Conservation (phyloP, 1,284 basidiomycete species). For the Phellopilus nigrolimitatus region DNA sequence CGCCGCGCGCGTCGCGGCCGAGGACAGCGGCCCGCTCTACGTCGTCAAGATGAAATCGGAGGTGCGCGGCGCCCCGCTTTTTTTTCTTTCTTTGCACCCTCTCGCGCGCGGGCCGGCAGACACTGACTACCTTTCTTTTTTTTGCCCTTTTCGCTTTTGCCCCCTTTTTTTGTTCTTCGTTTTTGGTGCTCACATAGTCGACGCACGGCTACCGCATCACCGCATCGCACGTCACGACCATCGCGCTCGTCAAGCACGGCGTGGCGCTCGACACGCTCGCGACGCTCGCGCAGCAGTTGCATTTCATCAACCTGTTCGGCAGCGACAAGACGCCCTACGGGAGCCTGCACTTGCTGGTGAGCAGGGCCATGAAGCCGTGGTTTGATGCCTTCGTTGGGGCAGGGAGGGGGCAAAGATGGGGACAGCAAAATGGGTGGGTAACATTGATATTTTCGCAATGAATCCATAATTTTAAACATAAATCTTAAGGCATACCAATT, state of each 20-base stretch:
- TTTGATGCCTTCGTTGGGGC: constrained; percentile 94
- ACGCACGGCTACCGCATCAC: constrained; percentile 69
- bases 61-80: no score
- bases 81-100: no score
- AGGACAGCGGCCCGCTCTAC: no score
- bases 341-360: constrained; percentile 93
- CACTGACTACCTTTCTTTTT: no score
- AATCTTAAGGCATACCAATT: constrained; percentile 79
- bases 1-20: no score
- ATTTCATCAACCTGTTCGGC: constrained; percentile 90
- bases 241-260: constrained; percentile 92
- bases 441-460: background rate
- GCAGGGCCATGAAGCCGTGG: constrained; percentile 95
- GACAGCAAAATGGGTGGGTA: constrained; percentile 81
- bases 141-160: background rate
- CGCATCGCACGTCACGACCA: constrained; percentile 73
- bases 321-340: constrained; percentile 92
- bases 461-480: constrained; percentile 1
- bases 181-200: constrained; percentile 26
- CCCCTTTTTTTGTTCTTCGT: background rate
- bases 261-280: constrained; percentile 75
- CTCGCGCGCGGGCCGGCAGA: no score
- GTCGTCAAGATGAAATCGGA: no score
- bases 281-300: constrained; percentile 83
- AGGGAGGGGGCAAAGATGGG: constrained; percentile 66